A percentile compares a stretch with the other conserved stretches of the same genome.
Conservation (phyloP, 352 stramenopile genomes). For the Phytophthora quininea region DNA sequence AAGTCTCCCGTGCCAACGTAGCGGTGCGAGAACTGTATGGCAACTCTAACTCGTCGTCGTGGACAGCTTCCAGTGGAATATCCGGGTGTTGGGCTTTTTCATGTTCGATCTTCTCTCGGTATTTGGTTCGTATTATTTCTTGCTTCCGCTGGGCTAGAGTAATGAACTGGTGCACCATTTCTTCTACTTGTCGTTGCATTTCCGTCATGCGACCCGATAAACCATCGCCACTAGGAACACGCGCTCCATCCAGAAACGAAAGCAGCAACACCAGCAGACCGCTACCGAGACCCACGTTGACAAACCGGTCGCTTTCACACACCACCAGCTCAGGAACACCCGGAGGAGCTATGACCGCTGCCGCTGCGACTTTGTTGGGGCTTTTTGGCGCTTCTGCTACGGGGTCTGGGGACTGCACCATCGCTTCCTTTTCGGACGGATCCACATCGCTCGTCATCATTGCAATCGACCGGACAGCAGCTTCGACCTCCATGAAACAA, state of each 20-base stretch:
- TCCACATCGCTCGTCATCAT: conserved; percentile 37
- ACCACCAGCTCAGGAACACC: conserved; percentile 22
- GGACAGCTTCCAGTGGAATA: not conserved
- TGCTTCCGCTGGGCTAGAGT: conserved; percentile 33
- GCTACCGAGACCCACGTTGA: conserved; percentile 43
- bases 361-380: conserved; percentile 19
- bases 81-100: conserved; percentile 3
- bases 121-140: conserved; percentile 6
- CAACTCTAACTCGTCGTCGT: conserved; percentile 9
- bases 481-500: conserved; percentile 55
- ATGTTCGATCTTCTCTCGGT: conserved; percentile 17
- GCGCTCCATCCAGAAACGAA: conserved; percentile 46
- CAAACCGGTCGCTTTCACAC: conserved; percentile 44
- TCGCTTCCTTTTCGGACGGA: conserved; percentile 6
- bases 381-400: conserved; percentile 18
- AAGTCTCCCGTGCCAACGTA: no score
- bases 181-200: no score
- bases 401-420: conserved; percentile 13
- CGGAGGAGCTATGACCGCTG: not conserved
- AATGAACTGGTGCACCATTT: conserved; percentile 39
- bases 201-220: conserved; percentile 5
- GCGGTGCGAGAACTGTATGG: no score
- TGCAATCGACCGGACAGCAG: conserved; percentile 36
- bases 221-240: conserved; percentile 12
- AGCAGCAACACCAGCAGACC: conserved; percentile 51